phyloP scores from a whole-genome alignment of 805 yeast genomes.

The Isabelozyma gotoi region DNA sequence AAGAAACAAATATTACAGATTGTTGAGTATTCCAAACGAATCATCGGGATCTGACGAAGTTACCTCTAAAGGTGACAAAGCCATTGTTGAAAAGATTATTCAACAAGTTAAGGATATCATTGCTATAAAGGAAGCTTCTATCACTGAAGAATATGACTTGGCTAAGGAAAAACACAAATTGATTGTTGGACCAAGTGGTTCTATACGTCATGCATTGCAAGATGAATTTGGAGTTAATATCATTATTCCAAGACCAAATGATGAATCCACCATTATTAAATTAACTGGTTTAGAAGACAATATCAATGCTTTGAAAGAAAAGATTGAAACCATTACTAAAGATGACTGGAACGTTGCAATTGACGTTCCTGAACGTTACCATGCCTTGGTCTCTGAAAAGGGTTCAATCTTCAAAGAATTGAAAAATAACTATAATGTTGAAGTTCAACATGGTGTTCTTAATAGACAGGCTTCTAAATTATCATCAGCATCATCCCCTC shows the following conservation, averaged over 20 bases:
- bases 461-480: constrained; percentile 51
- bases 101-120: constrained; percentile 63
- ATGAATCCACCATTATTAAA: constrained; percentile 49
- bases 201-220: constrained; percentile 70
- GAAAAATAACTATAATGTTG: constrained; percentile 52
- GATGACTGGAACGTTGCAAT: constrained; percentile 57
- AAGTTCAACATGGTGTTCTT: constrained; percentile 57
- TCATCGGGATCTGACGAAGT: constrained; percentile 59
- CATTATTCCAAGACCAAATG: constrained; percentile 63
- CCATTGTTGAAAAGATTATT: constrained; percentile 67
- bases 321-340: constrained; percentile 58
- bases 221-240: constrained; percentile 63
- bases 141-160: constrained; percentile 52
- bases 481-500: constrained; percentile 40
- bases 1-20: constrained; percentile 48
- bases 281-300: constrained; percentile 68
- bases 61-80: constrained; percentile 71
- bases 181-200: constrained; percentile 80
- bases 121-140: constrained; percentile 58
- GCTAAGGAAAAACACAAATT: constrained; percentile 74
- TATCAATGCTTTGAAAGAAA: constrained; percentile 60
- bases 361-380: constrained; percentile 56
- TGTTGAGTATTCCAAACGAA: constrained; percentile 69
- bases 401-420: constrained; percentile 62
- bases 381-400: constrained; percentile 62